Evolutionary conservation across 371 early-diverging fungal species (phyloP).

Genomic region (Lichtheimia corymbifera): DNA sequence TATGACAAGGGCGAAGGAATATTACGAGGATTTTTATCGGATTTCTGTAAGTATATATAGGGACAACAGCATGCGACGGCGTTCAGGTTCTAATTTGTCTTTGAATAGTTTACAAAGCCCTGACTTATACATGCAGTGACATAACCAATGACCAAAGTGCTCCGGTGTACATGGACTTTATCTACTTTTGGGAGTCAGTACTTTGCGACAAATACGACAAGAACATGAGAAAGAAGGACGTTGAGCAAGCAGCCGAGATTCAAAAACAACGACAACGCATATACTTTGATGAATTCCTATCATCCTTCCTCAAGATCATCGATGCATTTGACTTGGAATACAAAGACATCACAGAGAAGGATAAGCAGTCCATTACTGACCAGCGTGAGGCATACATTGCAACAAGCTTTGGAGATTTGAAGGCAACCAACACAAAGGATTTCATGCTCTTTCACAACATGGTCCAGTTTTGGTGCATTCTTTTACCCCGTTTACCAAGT

Average conservation of each 20-base stretch:
- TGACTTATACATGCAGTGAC: slow-evolving; percentile 56
- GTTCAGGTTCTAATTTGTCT: not conserved
- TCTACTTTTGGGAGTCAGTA: slow-evolving; percentile 43
- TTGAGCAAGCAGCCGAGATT: not conserved
- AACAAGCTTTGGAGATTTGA: slow-evolving; percentile 23
- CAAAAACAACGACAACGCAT: slow-evolving; percentile 13
- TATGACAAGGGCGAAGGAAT: slow-evolving; percentile 52
- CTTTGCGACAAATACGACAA: slow-evolving; percentile 9
- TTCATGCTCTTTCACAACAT: slow-evolving; percentile 69
- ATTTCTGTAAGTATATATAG: slow-evolving; percentile 42
- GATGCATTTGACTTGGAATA: slow-evolving; percentile 37
- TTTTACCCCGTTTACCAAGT: slow-evolving; percentile 51
- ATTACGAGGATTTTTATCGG: slow-evolving; percentile 43
- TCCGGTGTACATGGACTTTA: slow-evolving; percentile 25
- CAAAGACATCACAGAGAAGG: slow-evolving; percentile 14
- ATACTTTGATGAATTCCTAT: slow-evolving; percentile 38
- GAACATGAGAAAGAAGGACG: not conserved
- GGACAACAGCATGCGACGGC: too few species aligned
- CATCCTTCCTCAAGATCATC: slow-evolving; percentile 23
- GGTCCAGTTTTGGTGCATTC: slow-evolving; percentile 65
- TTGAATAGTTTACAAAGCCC: slow-evolving; percentile 57
- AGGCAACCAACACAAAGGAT: slow-evolving; percentile 65
- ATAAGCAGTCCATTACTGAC: not conserved
- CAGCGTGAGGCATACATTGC: not conserved
- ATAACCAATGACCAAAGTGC: slow-evolving; percentile 11